Evolutionary conservation across 1,284 basidiomycete genomes (phyloP).

Genomic region (Polyporus tsugae): DNA sequence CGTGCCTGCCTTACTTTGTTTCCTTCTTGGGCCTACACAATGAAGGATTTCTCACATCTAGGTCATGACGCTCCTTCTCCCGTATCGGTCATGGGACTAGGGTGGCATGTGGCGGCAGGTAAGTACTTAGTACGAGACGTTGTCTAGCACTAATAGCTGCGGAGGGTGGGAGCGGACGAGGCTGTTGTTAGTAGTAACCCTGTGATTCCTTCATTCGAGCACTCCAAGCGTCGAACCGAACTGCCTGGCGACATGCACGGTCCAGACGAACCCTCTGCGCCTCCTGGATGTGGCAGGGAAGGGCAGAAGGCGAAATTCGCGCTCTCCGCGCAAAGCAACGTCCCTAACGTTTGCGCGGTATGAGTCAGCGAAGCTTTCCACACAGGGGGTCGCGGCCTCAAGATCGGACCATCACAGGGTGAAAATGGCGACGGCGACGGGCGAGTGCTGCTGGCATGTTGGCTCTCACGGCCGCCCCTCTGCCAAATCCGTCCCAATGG

Average conservation of each 20-base stretch:
- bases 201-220: slow-evolving; percentile 21
- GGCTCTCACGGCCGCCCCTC: not conserved
- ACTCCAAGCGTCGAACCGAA: not conserved
- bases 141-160: slow-evolving; percentile 12
- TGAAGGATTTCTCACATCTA: slow-evolving; percentile 28
- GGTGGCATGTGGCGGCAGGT: slow-evolving; percentile 25
- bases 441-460: not conserved
- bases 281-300: not conserved
- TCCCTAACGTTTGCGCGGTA: not conserved
- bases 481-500: not conserved
- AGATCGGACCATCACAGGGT: not conserved
- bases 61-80: slow-evolving; percentile 22
- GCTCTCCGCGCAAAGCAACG: not conserved
- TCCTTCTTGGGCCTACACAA: slow-evolving; percentile 21
- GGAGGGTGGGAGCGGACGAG: slow-evolving; percentile 24
- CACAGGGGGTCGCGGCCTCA: not conserved
- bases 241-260: not conserved
- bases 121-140: slow-evolving; percentile 16
- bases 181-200: slow-evolving; percentile 22
- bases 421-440: slow-evolving; percentile 2
- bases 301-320: not conserved
- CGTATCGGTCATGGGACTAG: slow-evolving; percentile 29
- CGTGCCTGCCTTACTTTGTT: slow-evolving; percentile 18
- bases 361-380: not conserved
- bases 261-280: not conserved